Percentiles rank a stretch among this genome's conserved stretches.
phyloP scores from a whole-genome alignment of 768 basidiomycete species.

The Hydnum rufescens region DNA sequence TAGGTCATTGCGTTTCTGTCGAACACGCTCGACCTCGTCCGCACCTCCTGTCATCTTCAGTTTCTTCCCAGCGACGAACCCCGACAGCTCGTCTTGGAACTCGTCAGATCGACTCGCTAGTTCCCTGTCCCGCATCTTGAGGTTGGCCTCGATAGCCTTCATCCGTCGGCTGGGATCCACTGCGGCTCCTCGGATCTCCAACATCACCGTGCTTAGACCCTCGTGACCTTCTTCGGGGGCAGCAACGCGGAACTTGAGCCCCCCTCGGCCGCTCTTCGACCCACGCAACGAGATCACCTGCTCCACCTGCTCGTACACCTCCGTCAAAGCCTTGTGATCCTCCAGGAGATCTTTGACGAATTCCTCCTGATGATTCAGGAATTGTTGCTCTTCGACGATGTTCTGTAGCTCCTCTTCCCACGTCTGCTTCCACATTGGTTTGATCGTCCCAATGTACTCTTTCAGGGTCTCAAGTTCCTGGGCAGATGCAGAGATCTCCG shows the following conservation, averaged over 20 bases:
- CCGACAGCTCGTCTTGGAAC: constrained; percentile 62
- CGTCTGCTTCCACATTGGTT: constrained; percentile 97
- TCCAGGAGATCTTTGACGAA: constrained; percentile 73
- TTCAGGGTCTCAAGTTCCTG: constrained; percentile 56
- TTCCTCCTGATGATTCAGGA: constrained; percentile 83
- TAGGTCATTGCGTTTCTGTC: constrained; percentile 67
- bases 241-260: constrained; percentile 33
- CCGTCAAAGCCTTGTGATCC: constrained; percentile 75
- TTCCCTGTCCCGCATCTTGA: constrained; percentile 62
- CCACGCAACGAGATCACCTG: constrained; percentile 61
- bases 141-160: constrained; percentile 82
- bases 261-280: constrained; percentile 22
- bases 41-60: constrained; percentile 91
- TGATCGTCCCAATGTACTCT: constrained; percentile 72
- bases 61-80: constrained; percentile 75
- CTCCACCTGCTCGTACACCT: constrained; percentile 80
- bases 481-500: constrained; percentile 45
- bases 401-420: constrained; percentile 95
- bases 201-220: constrained; percentile 60
- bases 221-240: constrained; percentile 46
- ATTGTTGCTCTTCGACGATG: constrained; percentile 92
- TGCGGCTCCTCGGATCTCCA: constrained; percentile 70
- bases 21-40: constrained; percentile 72
- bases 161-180: constrained; percentile 68
- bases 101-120: constrained; percentile 55